These are phyloP conservation scores for Mortierella sp. DNA, from an alignment of 371 early-diverging fungal genomes.

Conservation along the genomic window DNA sequence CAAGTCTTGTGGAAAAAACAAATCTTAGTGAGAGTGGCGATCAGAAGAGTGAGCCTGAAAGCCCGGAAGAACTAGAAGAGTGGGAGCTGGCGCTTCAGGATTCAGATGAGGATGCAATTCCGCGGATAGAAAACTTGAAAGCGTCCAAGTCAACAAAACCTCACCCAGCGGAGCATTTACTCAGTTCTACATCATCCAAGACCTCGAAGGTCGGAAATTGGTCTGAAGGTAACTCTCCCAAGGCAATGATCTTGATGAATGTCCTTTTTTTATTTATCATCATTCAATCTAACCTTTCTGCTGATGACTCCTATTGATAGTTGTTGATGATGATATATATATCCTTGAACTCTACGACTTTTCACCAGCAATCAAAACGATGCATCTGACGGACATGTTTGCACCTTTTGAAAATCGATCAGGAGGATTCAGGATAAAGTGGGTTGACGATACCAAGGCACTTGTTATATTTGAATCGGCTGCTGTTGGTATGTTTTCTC, in stretches of 20 bases:
- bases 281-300: not conserved
- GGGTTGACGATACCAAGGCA: conserved; percentile 81
- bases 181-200: conserved; percentile 5
- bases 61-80: conserved; percentile 42
- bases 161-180: conserved; percentile 36
- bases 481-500: conserved; percentile 65
- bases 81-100: conserved; percentile 49
- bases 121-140: conserved; percentile 15
- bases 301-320: not conserved
- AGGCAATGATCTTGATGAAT: not conserved
- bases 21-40: not conserved
- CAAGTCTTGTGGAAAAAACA: conserved; percentile 14
- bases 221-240: conserved; percentile 29
- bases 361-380: conserved; percentile 66
- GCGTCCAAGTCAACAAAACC: conserved; percentile 5
- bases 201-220: conserved; percentile 29
- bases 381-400: conserved; percentile 70
- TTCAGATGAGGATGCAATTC: conserved; percentile 47
- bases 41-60: conserved; percentile 14
- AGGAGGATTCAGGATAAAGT: conserved; percentile 82
- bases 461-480: conserved; percentile 79
- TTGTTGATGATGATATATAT: conserved; percentile 36
- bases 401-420: conserved; percentile 65
- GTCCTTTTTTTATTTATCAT: not conserved
- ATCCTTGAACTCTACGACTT: conserved; percentile 68